Base-by-base conservation (phyloP, 2,329 filamentous ascomycete species). In the Stromatinia cepivora region DNA sequence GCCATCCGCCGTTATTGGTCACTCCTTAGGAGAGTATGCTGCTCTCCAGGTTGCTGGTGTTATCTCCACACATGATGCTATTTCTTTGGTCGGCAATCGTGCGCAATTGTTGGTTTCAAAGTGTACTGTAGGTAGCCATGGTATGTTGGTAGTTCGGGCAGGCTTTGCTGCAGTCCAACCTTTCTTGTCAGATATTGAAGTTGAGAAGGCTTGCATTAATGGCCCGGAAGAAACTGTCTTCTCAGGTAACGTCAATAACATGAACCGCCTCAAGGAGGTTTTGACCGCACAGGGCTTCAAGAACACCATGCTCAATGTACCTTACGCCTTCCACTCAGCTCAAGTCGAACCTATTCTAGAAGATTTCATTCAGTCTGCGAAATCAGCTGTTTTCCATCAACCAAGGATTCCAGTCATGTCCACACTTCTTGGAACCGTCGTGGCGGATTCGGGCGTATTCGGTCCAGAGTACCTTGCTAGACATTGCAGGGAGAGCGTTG, bases 171-270 rank as follows among this genome's bases (percentile, higher is more conserved):
- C 58, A 22, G 57, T 73, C 4, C 42, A 71, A 15, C 58, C 68
- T 22, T 57, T 68, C 50, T 48, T 71, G 50, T 68, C 69, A 11
- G 22, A 66, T 20, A 39, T 64, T n/a, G 31, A 65, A 7, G 48
- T 69, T n/a, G 73, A 78, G 5, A 77, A 82, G 65, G 90, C 92
- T 22, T 95, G 92, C 80, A 85, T 93, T 78, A 95, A 95, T 74
- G 88, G 89, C 0, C 88, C 89, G 0, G 83, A 87, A 61, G 90
- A 92, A 77, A 93, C 88, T 17, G 92, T 95, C 1, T 82, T 94
- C 22, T 87, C 86, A 69, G 80, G 85, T 20, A 84, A 84, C n/a
- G 81, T 82, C 58, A 83, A 85, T 42, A 81, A 86, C 25, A 84
- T 90, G 39, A 82, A 84, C 50, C 81, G 81, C 4, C 81, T 88